Base-by-base conservation (phyloP, 371 early-diverging fungal genomes). In the Hamiltosporidium tvaerminnensis region DNA sequence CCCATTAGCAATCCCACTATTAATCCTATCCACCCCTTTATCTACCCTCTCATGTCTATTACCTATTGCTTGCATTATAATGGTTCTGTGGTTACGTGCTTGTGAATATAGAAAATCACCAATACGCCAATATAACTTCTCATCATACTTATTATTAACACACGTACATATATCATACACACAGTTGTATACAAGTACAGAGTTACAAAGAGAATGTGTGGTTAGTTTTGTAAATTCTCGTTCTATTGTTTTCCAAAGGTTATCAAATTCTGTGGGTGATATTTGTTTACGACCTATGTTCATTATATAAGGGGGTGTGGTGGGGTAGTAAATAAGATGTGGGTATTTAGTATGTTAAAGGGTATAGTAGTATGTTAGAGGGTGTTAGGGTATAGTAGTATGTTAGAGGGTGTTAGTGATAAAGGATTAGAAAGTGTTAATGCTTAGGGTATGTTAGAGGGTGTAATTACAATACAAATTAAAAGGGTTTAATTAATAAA, bases 91-190 rank as follows among this genome's bases (percentile, higher is more conserved):
- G 7, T 60, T 58, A 44, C 57, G 36, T 1, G 47, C 32, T 30
- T 30, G 53, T 34, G 55, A 59, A 36, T 65, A 65, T 1, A 69
- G n/a, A 60, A 69, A 69, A 59, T 69, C 70, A 49, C 70, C 70
- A 36, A 69, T 69, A 52, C 65, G 64, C 70, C 70, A 69, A 56
- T 69, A 69, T 44, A 69, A 47, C 44, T 49, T 57, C 35, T 57
- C 59, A 5, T 65, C 65, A 56, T 39, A 61, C 31, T 59, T 58
- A 5, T 41, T 35, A 0, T 53, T 31, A 14, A 32, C 47, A 12
- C 52, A 59, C 16, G 70, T 69, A 48, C 70, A 69, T 3, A 69
- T 54, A 1, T 55, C 52, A 44, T 65, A 69, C 5, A 69, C 53
- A 35, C 34, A 61, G 58, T 66, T 62, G 36, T 69, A 69, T 12